Evolutionary conservation across 495 filamentous ascomycete species (phyloP).

Genomic region (Mytilinidion resinicola): DNA sequence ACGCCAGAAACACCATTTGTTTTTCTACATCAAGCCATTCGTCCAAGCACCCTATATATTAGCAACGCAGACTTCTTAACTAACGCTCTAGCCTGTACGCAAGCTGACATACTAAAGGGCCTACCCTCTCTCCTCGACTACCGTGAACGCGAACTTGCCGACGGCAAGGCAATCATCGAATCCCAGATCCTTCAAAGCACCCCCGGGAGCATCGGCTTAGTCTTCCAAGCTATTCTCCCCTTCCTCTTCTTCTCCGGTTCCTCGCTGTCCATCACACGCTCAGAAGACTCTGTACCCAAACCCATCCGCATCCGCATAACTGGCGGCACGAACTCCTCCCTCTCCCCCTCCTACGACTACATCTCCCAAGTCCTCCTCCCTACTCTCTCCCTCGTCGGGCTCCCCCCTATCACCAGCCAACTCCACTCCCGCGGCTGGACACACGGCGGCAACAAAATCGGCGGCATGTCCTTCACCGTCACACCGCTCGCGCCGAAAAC

Average conservation of each 20-base stretch:
- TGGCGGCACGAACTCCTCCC: conserved; percentile 73
- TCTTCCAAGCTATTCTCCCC: conserved; percentile 77
- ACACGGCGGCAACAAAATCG: conserved; percentile 47
- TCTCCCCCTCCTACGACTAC: conserved; percentile 71
- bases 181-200: conserved; percentile 32
- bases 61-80: not conserved
- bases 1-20: no score
- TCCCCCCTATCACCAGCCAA: conserved; percentile 49
- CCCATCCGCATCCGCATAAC: conserved; percentile 49
- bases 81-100: not conserved
- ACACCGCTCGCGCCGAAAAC: conserved; percentile 44
- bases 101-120: not conserved
- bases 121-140: not conserved
- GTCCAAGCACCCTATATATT: no score
- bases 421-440: conserved; percentile 64
- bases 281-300: not conserved
- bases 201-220: conserved; percentile 55
- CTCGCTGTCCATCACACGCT: conserved; percentile 7
- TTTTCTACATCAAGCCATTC: no score
- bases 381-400: conserved; percentile 56
- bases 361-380: conserved; percentile 68
- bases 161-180: conserved; percentile 2
- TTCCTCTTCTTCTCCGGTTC: conserved; percentile 59
- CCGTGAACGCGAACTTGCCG: not conserved
- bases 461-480: conserved; percentile 54